Evolutionary conservation across 371 early-diverging fungal species (phyloP).

Genomic region (Batkoa obscura): DNA sequence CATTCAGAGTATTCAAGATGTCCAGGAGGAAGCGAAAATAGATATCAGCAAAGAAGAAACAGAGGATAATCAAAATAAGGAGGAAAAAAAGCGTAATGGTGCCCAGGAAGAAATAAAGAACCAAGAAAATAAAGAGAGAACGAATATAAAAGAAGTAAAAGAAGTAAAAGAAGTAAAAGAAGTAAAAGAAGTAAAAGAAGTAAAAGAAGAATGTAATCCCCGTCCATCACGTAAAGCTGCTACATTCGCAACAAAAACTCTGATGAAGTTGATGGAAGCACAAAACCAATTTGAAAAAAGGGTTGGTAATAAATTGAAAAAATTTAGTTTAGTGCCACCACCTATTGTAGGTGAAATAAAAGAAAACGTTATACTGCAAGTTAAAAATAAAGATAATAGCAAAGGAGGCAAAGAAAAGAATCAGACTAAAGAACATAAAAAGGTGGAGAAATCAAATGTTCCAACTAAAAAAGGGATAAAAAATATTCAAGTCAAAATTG

Average conservation of each 20-base stretch:
- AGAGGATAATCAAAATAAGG: too few relatives aligned
- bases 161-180: too few relatives aligned
- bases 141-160: too few relatives aligned
- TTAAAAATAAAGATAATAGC: not conserved
- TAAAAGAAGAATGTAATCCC: not conserved
- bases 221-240: not conserved
- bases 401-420: not conserved
- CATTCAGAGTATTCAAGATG: too few relatives aligned
- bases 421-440: not conserved
- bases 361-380: not conserved
- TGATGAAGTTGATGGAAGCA: not conserved
- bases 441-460: not conserved
- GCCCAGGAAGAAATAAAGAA: too few relatives aligned
- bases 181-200: too few relatives aligned
- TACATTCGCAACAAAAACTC: not conserved
- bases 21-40: too few relatives aligned
- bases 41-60: too few relatives aligned
- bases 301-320: not conserved
- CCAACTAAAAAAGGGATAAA: not conserved
- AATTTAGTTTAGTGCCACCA: not conserved
- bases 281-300: not conserved
- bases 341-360: not conserved
- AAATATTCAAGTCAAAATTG: not conserved
- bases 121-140: too few relatives aligned
- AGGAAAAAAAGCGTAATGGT: too few relatives aligned